Base-by-base conservation (phyloP, 768 basidiomycete genomes). In the Collybia sp. region DNA sequence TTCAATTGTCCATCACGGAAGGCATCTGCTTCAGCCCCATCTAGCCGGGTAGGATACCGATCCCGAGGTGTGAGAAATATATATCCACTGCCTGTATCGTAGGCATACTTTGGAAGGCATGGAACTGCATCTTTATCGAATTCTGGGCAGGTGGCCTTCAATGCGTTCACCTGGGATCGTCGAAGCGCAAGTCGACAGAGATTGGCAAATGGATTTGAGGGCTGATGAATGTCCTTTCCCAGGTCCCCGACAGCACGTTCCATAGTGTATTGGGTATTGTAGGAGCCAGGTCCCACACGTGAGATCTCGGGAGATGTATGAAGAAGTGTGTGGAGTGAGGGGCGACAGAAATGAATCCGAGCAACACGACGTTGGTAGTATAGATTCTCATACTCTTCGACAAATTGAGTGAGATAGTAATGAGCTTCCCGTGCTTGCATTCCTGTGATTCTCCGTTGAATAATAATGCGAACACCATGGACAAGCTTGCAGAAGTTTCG, bases 341-440 rank as follows among this genome's bases (percentile, higher is more conserved):
- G 67, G 1, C 53, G 34, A 8, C 62, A 36, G 34, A 71, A 61
- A 35, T 71, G 67, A 8, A 71, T 9, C 0, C 50, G 54, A 19
- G 3, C 25, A 25, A 25, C 25, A 8, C 25, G 25, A 25, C 25
- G 25, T 8, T 25, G 8, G 25, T 25, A 25, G 25, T 25, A 25
- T 3, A 25, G 3, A 8, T 25, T 25, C 8, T 25, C 25, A 25
- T 4, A 25, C 8, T 25, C 25, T n/a, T 37, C 17, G 6, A 18
- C 13, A 18, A 37, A 37, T 10, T 37, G n/a, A n/a, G 10, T 37
- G 6, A 37, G 6, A 6, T 4, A n/a, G 4, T 3, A 5, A 50
- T 52, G 47, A 0, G 47, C 44, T 4, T 25, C n/a, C 6, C 12
- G 15, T 18, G 51, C 15, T 10, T 54, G 45, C 12, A 15, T 4